These are phyloP conservation scores for Candida caryicola DNA, from an alignment of 805 yeast species.

Conservation along the genomic window DNA sequence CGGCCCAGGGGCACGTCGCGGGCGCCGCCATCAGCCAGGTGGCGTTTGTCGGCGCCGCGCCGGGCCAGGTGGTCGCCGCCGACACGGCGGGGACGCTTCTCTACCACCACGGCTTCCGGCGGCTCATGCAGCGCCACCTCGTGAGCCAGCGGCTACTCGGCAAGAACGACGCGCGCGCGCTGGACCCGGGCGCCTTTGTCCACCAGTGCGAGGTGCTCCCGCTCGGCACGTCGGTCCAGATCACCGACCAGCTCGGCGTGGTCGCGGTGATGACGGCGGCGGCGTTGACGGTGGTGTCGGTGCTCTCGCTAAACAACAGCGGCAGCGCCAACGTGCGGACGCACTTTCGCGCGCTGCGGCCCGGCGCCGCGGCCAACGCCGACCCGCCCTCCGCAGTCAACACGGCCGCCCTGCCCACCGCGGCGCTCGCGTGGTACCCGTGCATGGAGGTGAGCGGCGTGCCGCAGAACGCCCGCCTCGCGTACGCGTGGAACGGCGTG, in stretches of 20 bases:
- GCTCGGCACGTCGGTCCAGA: slow-evolving; percentile 51
- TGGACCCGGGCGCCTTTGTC: slow-evolving; percentile 15
- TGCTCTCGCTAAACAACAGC: slow-evolving; percentile 43
- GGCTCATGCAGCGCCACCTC: slow-evolving; percentile 50
- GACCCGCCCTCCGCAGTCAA: neutral
- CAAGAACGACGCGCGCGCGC: slow-evolving; percentile 23
- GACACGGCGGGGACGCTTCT: slow-evolving; percentile 46
- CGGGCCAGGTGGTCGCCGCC: slow-evolving; percentile 27
- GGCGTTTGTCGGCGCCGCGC: slow-evolving; percentile 27
- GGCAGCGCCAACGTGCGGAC: slow-evolving; percentile 32
- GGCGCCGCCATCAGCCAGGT: slow-evolving; percentile 23
- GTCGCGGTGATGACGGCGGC: slow-evolving; percentile 57
- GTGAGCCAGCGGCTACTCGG: slow-evolving; percentile 55
- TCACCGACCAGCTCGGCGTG: slow-evolving; percentile 57
- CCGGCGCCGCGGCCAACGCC: slow-evolving; percentile 25
- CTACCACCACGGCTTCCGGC: slow-evolving; percentile 61
- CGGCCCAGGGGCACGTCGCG: slow-evolving; percentile 29
- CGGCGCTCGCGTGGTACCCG: slow-evolving; percentile 64
- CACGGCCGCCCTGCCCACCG: slow-evolving; percentile 19
- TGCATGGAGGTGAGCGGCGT: slow-evolving; percentile 31
- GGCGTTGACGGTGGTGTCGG: slow-evolving; percentile 51
- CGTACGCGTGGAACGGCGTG: slow-evolving; percentile 66
- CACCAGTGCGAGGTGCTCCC: slow-evolving; percentile 51
- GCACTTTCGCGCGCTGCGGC: slow-evolving; percentile 52
- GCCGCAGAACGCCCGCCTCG: slow-evolving; percentile 44